Conservation (phyloP, 495 filamentous ascomycete species). For the Cenococcum geophilum region DNA sequence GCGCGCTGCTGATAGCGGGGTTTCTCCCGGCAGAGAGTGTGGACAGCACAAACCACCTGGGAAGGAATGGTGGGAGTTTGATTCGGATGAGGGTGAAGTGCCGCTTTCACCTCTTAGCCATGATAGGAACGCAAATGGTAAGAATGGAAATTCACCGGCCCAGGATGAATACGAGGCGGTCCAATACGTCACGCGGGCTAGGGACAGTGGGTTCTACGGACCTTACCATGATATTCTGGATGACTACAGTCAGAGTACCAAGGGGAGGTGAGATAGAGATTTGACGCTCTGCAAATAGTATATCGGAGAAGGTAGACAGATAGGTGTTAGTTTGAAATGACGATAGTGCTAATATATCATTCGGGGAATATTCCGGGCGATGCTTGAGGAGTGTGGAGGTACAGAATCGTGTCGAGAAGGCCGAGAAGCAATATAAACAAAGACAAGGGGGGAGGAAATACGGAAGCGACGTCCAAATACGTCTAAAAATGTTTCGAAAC, state of each 20-base stretch:
- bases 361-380: not conserved
- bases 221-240: slow-evolving; percentile 4
- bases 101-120: not conserved
- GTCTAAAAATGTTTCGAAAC: slow-evolving; percentile 28
- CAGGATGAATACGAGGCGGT: not conserved
- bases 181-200: not conserved
- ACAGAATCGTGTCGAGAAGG: not conserved
- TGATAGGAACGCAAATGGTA: not conserved
- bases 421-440: slow-evolving; percentile 13
- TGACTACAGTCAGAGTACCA: not conserved
- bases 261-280: not conserved
- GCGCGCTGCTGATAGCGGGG: not conserved
- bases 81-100: not conserved
- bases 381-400: not conserved
- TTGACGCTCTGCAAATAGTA: not conserved
- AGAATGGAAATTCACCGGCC: not conserved
- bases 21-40: not conserved
- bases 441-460: slow-evolving; percentile 2
- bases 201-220: not conserved
- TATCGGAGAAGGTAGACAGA: not conserved
- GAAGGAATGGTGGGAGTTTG: not conserved
- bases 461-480: slow-evolving; percentile 17
- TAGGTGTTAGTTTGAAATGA: not conserved
- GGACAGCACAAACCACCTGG: not conserved
- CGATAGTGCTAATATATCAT: not conserved